Evolutionary conservation across 2,329 filamentous ascomycete species (phyloP), one percentile per base, ranked within the genome.

Genomic region (Coleophoma crateriformis): DNA sequence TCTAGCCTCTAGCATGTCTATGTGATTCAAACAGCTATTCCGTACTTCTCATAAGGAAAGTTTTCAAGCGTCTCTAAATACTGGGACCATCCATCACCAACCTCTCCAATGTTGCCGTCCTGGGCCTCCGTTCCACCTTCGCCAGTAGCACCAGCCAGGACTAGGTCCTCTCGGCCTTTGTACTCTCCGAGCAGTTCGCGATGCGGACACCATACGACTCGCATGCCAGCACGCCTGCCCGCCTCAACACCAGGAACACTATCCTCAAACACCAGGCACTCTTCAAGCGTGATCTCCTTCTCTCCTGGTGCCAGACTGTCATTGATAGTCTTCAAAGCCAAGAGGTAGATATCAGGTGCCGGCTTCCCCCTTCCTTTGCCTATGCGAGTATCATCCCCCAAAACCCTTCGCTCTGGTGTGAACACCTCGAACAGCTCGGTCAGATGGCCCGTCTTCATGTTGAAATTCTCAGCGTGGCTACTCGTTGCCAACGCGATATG

Each of bases 211-310:
- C 94, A 99, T 1, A 96, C 76, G 12, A 95, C 90, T 57, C 92
- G 83, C 92, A 97, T 97, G 0, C 92, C 92, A 0, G 94, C 94
- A 57, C 94, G 81, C 47, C 94, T 76, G 4, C 90, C 94, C 2
- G 90, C 83, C 70, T 99, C 94, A 3, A 96, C 90, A 4, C 94
- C 94, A 0, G 90, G 89, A 1, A 97, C 91, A 42, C 86, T 89
- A 68, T 99, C 94, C 70, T 99, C 94, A 61, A 99, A 97, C 0
- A 97, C 94, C 14, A 99, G 75, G 65, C 94, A 97, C 68, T 97
- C 92, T 58, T 88, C 87, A 0, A 90, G 90, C 48, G 65, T 75
- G 54, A 99, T 85, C 51, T 79, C 71, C 56, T 77, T 71, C 46
- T 86, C 83, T 37, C 81, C 82, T 3, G 76, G 70, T 0, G 74